phyloP scores from a whole-genome alignment of 345 rosid genomes.

The Bruguiera gymnorhiza region DNA sequence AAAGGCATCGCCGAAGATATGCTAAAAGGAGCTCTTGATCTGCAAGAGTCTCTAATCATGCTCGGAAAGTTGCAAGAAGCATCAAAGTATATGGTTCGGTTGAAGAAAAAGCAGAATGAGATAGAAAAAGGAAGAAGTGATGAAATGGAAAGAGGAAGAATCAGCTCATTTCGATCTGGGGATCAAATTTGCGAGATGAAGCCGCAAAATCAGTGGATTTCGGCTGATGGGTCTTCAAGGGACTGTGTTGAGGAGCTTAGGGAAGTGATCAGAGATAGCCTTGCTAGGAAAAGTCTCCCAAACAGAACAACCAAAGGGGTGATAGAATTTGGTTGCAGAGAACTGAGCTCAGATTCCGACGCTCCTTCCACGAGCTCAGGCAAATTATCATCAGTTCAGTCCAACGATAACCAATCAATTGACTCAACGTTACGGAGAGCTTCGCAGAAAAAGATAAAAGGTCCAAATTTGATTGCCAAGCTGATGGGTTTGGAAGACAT shows the following conservation, averaged over 20 bases:
- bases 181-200: conserved; percentile 27
- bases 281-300: conserved; percentile 55
- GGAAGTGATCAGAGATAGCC: conserved; percentile 51
- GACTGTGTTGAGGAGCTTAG: conserved; percentile 65
- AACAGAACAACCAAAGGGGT: conserved; percentile 22
- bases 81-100: conserved; percentile 41
- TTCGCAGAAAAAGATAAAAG: conserved; percentile 31
- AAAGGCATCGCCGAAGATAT: conserved; percentile 64
- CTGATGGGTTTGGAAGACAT: conserved; percentile 86
- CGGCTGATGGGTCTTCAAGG: conserved; percentile 44
- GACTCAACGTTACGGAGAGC: conserved; percentile 36
- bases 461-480: conserved; percentile 72
- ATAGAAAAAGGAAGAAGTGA: conserved; percentile 26
- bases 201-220: conserved; percentile 31
- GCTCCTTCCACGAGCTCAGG: conserved; percentile 68
- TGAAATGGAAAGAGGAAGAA: conserved; percentile 35
- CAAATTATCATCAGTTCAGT: conserved; percentile 43
- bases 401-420: conserved; percentile 30
- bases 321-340: conserved; percentile 26
- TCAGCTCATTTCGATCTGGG: conserved; percentile 31
- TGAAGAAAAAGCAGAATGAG: conserved; percentile 47
- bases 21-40: conserved; percentile 80
- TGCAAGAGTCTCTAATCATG: conserved; percentile 79
- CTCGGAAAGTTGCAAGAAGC: conserved; percentile 76
- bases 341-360: conserved; percentile 39